Evolutionary conservation across 176 grass and related monocot genomes (phyloP), one percentile per base, ranked within the genome.

Genomic region (Avena atlantica): DNA sequence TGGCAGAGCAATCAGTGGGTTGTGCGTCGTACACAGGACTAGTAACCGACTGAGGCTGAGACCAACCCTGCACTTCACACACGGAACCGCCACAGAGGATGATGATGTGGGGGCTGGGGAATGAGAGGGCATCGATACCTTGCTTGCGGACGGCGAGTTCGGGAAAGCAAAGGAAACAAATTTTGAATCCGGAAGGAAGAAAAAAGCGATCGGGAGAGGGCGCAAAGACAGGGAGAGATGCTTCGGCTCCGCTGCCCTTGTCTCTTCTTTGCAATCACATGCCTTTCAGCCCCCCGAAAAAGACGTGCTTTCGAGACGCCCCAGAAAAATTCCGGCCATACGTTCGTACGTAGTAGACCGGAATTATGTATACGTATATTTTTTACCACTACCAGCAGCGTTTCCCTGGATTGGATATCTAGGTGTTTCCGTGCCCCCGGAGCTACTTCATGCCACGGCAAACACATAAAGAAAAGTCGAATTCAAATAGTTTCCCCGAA

Each of bases 91-190:
- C 66, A 7, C 47, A 72, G 72, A 12, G 40, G 47, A 76, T 53
- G 73, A 53, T 76, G 48, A 53, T 31, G 83, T 86, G 71, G 79
- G 81, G 44, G 45, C 64, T 4, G 11, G 85, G 57, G 70, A 70
- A 51, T 15, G 45, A 48, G 71, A 62, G 89, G 91, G 95, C 79
- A 82, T 76, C 73, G 77, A 98, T 95, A 87, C 95, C 73, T 98
- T 98, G 95, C 95, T 93, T 97, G 92, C 40, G 84, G 83, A 7
- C 4, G 87, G 95, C 78, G 91, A 89, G 34, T n/a, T 87, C 3
- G 56, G 68, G 82, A 92, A 92, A 88, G 86, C 16, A 71, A 77
- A 55, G 52, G 45, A 92, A 86, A 51, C 86, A 70, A 70, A 70
- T 53, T 80, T 80, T 89, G 85, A 94, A 93, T 88, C 81, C 17